Conservation (phyloP, 352 stramenopile genomes). For the Blastocystis sp. region DNA sequence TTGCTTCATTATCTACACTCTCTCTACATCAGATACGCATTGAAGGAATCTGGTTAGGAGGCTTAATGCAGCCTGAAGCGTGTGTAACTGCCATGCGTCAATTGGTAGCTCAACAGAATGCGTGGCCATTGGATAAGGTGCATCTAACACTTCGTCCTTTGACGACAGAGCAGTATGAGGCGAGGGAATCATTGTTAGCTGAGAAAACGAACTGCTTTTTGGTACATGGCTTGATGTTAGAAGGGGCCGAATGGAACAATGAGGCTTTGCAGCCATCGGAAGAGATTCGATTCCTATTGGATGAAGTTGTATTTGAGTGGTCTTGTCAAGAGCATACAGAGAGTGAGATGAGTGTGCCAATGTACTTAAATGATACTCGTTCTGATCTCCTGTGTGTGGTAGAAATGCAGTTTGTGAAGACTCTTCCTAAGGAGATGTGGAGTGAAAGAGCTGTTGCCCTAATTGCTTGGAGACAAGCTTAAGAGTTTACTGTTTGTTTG, state of each 20-base stretch:
- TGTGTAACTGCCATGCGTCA: slow-evolving; percentile 87
- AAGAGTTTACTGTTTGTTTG: slow-evolving; percentile 31
- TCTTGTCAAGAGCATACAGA: not conserved
- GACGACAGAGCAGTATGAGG: not conserved
- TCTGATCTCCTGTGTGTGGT: slow-evolving; percentile 35
- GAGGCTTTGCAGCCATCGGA: slow-evolving; percentile 23
- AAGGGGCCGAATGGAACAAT: slow-evolving; percentile 39
- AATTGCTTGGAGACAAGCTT: slow-evolving; percentile 59
- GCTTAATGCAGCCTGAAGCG: slow-evolving; percentile 85
- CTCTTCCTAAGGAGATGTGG: slow-evolving; percentile 58
- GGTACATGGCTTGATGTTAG: slow-evolving; percentile 48
- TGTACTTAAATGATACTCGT: slow-evolving; percentile 63
- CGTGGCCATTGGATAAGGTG: slow-evolving; percentile 67
- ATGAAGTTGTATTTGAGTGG: slow-evolving; percentile 57
- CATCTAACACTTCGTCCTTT: slow-evolving; percentile 60
- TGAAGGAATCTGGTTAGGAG: slow-evolving; percentile 82
- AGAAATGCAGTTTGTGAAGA: slow-evolving; percentile 5
- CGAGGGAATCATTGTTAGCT: not conserved
- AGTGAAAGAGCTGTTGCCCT: slow-evolving; percentile 31
- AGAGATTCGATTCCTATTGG: slow-evolving; percentile 30
- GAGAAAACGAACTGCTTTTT: slow-evolving; percentile 14
- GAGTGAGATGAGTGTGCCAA: not conserved
- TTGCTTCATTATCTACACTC: slow-evolving; percentile 72
- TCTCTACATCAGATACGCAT: slow-evolving; percentile 69
- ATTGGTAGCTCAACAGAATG: slow-evolving; percentile 76